Percentiles rank a stretch among this genome's conserved stretches.
Conservation (phyloP, 108 stramenopile genomes). For the Nitzschia sp. region DNA sequence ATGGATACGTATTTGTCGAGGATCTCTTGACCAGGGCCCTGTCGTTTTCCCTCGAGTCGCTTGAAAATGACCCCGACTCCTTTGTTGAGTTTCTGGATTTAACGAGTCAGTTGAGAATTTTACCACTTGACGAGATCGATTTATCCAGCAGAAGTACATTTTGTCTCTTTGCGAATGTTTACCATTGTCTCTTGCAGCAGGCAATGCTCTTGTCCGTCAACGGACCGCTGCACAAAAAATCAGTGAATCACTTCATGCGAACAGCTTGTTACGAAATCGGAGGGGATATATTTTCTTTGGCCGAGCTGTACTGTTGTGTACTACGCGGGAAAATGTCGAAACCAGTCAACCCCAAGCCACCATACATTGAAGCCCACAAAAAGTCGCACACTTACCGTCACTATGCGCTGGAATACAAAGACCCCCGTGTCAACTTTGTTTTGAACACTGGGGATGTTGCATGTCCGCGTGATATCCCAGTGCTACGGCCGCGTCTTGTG, state of each 20-base stretch:
- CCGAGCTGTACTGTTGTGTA: constrained; percentile 90
- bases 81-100: constrained; percentile 88
- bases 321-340: constrained; percentile 79
- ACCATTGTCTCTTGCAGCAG: constrained; percentile 91
- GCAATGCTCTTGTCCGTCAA: constrained; percentile 85
- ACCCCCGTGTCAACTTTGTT: constrained; percentile 77
- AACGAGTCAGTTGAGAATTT: constrained; percentile 63
- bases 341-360: constrained; percentile 61
- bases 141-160: constrained; percentile 63
- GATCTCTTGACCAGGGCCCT: constrained; percentile 58
- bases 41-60: constrained; percentile 67
- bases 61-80: constrained; percentile 56
- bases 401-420: constrained; percentile 70
- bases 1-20: constrained; percentile 48
- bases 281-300: constrained; percentile 92
- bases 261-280: constrained; percentile 93
- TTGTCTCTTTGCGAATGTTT: constrained; percentile 91
- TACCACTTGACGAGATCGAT: constrained; percentile 73
- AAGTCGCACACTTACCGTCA: constrained; percentile 66
- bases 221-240: constrained; percentile 72
- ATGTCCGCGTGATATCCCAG: constrained; percentile 60
- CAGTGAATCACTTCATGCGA: constrained; percentile 70
- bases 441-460: constrained; percentile 67
- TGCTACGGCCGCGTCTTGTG: constrained; percentile 47
- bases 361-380: constrained; percentile 69